These are phyloP conservation scores for Aspergillus biplanus DNA, from an alignment of 495 filamentous ascomycete species.

Conservation along the genomic window DNA sequence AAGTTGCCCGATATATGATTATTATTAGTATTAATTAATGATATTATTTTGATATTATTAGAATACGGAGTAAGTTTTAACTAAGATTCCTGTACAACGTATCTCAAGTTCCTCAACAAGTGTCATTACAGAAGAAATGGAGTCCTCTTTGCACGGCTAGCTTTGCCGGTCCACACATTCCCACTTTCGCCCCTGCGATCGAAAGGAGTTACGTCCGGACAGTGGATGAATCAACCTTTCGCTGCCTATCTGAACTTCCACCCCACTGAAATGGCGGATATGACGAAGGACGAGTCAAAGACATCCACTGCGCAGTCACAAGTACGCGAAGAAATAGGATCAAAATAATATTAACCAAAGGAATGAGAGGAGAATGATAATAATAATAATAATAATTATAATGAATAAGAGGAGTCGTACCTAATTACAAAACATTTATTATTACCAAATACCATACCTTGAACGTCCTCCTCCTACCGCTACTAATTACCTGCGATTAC, in stretches of 20 bases:
- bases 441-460: not conserved
- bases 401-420: not conserved
- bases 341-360: not conserved
- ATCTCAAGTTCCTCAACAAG: not conserved
- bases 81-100: conserved; percentile 4
- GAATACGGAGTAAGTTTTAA: not conserved
- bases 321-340: not conserved
- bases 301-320: conserved; percentile 12
- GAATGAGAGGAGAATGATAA: not conserved
- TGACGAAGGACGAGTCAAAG: conserved; percentile 21
- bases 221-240: conserved; percentile 3
- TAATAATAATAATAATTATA: conserved; percentile 4
- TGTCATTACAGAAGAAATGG: conserved; percentile 3
- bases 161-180: conserved; percentile 27
- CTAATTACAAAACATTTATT: not conserved
- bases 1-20: not conserved
- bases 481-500: conserved; percentile 12
- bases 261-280: conserved; percentile 12
- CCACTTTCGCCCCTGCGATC: conserved; percentile 21
- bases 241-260: conserved; percentile 12
- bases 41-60: not conserved
- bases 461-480: conserved; percentile 11
- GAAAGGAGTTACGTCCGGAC: conserved; percentile 20
- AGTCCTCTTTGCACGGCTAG: conserved; percentile 13
- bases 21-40: not conserved